A percentile compares a stretch with the other conserved stretches of the same genome.
Evolutionary conservation across 2,329 filamentous ascomycete species (phyloP).

Genomic region (Reticulascus tulasneorum): DNA sequence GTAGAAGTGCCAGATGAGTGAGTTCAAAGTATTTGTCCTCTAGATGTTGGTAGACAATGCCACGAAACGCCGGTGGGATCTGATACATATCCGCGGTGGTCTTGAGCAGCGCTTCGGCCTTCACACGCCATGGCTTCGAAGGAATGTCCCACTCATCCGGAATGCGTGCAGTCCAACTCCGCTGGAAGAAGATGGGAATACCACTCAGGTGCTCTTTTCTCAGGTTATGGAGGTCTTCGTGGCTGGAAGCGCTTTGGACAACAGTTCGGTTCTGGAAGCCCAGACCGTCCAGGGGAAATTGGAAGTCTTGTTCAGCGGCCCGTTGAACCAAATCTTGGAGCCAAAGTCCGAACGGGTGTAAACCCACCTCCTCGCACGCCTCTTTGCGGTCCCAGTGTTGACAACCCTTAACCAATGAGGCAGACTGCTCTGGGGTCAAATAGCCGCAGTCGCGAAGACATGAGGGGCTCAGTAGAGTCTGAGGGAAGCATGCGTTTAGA

Average conservation of each 20-base stretch:
- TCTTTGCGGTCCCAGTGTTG: background rate
- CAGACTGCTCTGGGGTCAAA: conserved; percentile 5
- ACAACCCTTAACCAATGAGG: conserved; percentile 9
- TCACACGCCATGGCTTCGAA: background rate
- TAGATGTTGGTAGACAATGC: conserved; percentile 63
- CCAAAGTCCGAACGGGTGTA: conserved; percentile 1
- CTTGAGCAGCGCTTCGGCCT: conserved; percentile 11
- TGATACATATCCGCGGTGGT: conserved; percentile 52
- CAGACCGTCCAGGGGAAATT: background rate
- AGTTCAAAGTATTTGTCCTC: conserved; percentile 49
- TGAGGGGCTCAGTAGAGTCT: background rate
- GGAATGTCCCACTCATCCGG: background rate
- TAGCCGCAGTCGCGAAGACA: conserved; percentile 3
- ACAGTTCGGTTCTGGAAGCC: too few relatives aligned
- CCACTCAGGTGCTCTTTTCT: conserved; percentile 52
- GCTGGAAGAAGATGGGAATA: conserved; percentile 28
- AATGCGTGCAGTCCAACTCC: background rate
- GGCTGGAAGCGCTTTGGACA: background rate
- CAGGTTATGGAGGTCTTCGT: background rate
- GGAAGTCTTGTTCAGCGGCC: conserved; percentile 4
- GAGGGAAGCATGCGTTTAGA: conserved; percentile 3
- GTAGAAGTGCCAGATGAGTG: conserved; percentile 43
- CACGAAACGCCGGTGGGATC: conserved; percentile 52
- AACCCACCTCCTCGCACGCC: background rate
- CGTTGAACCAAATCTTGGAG: conserved; percentile 1